Conservation (phyloP, 129 eudicot genomes). For the Rutidosis leptorrhynchoides region DNA sequence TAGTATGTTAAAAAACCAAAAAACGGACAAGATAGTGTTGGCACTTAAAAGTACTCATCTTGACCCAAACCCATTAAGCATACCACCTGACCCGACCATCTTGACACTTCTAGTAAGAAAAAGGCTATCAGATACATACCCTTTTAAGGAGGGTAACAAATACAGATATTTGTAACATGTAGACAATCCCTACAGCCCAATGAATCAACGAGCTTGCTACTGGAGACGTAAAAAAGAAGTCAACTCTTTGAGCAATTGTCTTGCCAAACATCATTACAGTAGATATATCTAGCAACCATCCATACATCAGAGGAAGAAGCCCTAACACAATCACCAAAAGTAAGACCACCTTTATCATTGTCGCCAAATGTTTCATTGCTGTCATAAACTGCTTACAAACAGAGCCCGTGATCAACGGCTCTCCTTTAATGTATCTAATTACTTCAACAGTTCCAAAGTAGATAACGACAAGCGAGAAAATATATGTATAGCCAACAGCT, state of each 20-base stretch:
- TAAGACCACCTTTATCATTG: constrained; percentile 96
- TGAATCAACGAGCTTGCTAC: constrained; percentile 92
- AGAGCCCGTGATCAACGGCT: constrained; percentile 83
- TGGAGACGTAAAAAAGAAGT: constrained; percentile 81
- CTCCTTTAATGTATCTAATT: constrained; percentile 68
- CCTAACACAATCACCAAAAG: constrained; percentile 93
- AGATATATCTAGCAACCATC: constrained; percentile 97
- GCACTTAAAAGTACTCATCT: not conserved
- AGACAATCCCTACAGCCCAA: constrained; percentile 94
- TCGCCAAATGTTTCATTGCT: constrained; percentile 83
- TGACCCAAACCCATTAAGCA: constrained; percentile 1
- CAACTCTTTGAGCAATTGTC: constrained; percentile 71
- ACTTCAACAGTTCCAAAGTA: constrained; percentile 71
- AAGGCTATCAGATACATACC: constrained; percentile 38
- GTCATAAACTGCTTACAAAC: constrained; percentile 81
- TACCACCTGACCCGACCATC: not conserved
- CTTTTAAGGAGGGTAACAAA: constrained; percentile 99
- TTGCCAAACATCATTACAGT: constrained; percentile 92
- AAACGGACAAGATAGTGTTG: not conserved
- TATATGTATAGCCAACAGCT: constrained; percentile 81
- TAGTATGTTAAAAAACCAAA: not conserved
- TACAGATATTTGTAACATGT: constrained; percentile 91
- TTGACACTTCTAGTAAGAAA: not conserved
- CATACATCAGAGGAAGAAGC: constrained; percentile 94
- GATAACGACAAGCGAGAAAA: constrained; percentile 56